Evolutionary conservation across 2,329 filamentous ascomycete species (phyloP).

Genomic region (Magnaporthales sp.): DNA sequence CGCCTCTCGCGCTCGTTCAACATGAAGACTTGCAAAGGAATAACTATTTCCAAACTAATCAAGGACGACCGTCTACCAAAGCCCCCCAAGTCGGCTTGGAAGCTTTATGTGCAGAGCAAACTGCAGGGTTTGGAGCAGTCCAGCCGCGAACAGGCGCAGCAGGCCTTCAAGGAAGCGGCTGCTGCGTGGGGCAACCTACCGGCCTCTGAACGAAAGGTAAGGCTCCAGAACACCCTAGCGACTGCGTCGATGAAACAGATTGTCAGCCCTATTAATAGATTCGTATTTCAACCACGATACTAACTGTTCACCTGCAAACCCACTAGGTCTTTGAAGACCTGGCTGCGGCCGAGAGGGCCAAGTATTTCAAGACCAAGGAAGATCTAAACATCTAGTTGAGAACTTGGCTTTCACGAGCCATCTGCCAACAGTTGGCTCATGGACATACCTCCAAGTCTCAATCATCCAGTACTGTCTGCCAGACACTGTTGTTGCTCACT

Average conservation of each 20-base stretch:
- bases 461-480: neutral
- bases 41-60: conserved; percentile 17
- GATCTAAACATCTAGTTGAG: neutral
- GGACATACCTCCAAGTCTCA: too few species aligned
- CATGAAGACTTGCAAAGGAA: conserved; percentile 11
- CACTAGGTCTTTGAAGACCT: conserved; percentile 25
- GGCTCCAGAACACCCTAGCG: neutral
- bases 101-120: conserved; percentile 26
- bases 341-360: conserved; percentile 17
- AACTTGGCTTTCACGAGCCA: neutral
- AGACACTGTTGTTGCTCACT: neutral
- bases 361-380: conserved; percentile 20
- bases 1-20: conserved; percentile 27
- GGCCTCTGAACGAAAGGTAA: conserved; percentile 30
- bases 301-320: neutral
- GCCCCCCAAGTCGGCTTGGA: conserved; percentile 22
- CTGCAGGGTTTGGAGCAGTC: conserved; percentile 10
- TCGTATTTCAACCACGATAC: neutral
- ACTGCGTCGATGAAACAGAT: neutral
- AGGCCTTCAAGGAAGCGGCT: too few species aligned
- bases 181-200: conserved; percentile 35
- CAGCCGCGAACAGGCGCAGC: too few species aligned
- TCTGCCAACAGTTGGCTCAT: neutral
- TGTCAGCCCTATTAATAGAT: neutral
- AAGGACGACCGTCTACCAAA: conserved; percentile 40